Evolutionary conservation across 495 filamentous ascomycete genomes (phyloP).

Genomic region (Podospora didyma): DNA sequence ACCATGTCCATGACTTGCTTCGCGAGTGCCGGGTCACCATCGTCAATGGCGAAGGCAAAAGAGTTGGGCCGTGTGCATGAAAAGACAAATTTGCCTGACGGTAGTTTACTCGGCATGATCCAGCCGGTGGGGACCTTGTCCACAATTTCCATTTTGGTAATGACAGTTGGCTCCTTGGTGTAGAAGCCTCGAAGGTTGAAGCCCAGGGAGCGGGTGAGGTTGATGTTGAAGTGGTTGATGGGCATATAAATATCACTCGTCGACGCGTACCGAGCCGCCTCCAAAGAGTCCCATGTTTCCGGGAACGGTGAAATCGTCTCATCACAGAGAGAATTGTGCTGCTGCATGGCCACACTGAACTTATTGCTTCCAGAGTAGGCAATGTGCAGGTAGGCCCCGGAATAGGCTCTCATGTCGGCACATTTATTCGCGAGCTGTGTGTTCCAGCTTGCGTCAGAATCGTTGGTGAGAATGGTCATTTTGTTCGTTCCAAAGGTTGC

Average conservation of each 20-base stretch:
- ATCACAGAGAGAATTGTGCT: conserved; percentile 65
- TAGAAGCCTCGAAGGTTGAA: conserved; percentile 70
- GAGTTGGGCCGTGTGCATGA: conserved; percentile 66
- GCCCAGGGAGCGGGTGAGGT: conserved; percentile 56
- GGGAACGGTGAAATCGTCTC: conserved; percentile 59
- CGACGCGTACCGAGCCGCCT: conserved; percentile 62
- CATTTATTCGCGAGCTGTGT: conserved; percentile 60
- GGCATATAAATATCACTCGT: conserved; percentile 67
- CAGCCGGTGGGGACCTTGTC: conserved; percentile 46
- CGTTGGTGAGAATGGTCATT: conserved; percentile 58
- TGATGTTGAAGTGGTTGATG: conserved; percentile 66
- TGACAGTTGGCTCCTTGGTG: conserved; percentile 43
- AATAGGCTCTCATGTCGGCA: conserved; percentile 55
- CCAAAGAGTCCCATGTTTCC: conserved; percentile 69
- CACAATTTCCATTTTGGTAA: conserved; percentile 65
- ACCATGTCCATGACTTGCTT: conserved; percentile 63
- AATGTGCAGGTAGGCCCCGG: conserved; percentile 64
- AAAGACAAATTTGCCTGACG: conserved; percentile 59
- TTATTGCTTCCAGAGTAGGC: conserved; percentile 61
- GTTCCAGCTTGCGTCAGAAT: conserved; percentile 67
- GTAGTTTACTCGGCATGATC: conserved; percentile 56
- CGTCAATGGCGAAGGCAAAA: conserved; percentile 80
- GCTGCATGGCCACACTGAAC: conserved; percentile 68
- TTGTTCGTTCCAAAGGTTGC: conserved; percentile 44
- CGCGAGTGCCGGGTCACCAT: conserved; percentile 61